Evolutionary conservation across 129 eudicot species (phyloP).

Genomic region (Pittosporum tobira): DNA sequence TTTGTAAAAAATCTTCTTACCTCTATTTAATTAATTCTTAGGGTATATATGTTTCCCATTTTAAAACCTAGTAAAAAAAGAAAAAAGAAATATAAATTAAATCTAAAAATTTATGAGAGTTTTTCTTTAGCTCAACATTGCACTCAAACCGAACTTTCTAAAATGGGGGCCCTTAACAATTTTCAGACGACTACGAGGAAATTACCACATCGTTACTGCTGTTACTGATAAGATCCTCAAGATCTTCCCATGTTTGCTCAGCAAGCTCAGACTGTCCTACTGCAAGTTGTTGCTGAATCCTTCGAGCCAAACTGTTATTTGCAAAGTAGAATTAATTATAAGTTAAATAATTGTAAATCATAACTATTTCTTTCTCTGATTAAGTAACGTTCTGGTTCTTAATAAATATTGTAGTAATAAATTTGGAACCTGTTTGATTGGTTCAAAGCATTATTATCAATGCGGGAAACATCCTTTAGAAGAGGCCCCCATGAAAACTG

Average conservation of each 20-base stretch:
- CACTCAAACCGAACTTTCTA: too few species aligned
- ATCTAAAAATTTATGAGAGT: too few species aligned
- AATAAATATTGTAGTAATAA: neutral
- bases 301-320: slow-evolving; percentile 30
- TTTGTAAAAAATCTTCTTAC: too few species aligned
- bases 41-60: too few species aligned
- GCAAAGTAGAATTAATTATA: neutral
- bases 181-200: too few species aligned
- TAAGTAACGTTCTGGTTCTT: too few species aligned
- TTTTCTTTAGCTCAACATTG: too few species aligned
- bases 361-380: neutral
- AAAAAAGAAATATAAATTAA: too few species aligned
- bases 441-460: slow-evolving; percentile 33
- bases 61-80: too few species aligned
- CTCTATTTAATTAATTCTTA: too few species aligned
- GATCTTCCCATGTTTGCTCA: slow-evolving; percentile 31
- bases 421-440: slow-evolving; percentile 33
- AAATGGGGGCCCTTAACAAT: too few species aligned
- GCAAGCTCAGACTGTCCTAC: slow-evolving; percentile 32
- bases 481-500: slow-evolving; percentile 59
- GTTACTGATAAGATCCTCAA: slow-evolving; percentile 22
- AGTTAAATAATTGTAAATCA: too few species aligned
- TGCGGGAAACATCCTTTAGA: slow-evolving; percentile 44
- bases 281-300: slow-evolving; percentile 35
- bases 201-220: slow-evolving; percentile 36